Evolutionary conservation across 1,284 basidiomycete species (phyloP).

Genomic region (Thecaphora thlaspeos): DNA sequence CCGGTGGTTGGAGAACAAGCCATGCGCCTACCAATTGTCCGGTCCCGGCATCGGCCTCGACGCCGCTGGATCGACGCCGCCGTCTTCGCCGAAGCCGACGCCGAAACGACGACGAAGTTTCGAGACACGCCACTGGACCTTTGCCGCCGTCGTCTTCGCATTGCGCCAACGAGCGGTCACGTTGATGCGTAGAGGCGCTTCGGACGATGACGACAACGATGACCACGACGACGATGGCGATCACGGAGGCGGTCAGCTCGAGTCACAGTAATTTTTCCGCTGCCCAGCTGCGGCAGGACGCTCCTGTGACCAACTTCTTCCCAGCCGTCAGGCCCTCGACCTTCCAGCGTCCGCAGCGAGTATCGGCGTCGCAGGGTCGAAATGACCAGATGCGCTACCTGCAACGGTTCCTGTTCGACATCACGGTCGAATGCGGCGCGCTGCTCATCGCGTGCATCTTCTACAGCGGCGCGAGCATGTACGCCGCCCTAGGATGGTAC

Average conservation of each 20-base stretch:
- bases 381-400: slow-evolving; percentile 18
- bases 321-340: slow-evolving; percentile 15
- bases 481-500: slow-evolving; percentile 18
- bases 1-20: too few species aligned
- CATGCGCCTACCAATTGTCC: too few species aligned
- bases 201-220: too few species aligned
- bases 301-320: slow-evolving; percentile 19
- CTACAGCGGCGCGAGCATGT: slow-evolving; percentile 11
- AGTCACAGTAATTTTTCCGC: slow-evolving; percentile 16
- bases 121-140: too few species aligned
- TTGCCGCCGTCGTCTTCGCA: too few species aligned
- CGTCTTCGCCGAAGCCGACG: too few species aligned
- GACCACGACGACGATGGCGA: background rate
- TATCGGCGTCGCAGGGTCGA: slow-evolving; percentile 3
- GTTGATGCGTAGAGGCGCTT: too few species aligned
- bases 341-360: slow-evolving; percentile 11
- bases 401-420: slow-evolving; percentile 22
- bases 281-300: slow-evolving; percentile 13
- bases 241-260: slow-evolving; percentile 4
- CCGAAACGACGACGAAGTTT: too few species aligned
- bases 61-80: too few species aligned
- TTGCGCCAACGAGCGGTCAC: too few species aligned
- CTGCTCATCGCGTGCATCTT: slow-evolving; percentile 15
- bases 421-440: slow-evolving; percentile 14
- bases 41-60: too few species aligned